Percentiles rank a stretch among this genome's conserved stretches.
phyloP scores from a whole-genome alignment of 768 basidiomycete genomes.

The Paxillus ammoniavirescens region DNA sequence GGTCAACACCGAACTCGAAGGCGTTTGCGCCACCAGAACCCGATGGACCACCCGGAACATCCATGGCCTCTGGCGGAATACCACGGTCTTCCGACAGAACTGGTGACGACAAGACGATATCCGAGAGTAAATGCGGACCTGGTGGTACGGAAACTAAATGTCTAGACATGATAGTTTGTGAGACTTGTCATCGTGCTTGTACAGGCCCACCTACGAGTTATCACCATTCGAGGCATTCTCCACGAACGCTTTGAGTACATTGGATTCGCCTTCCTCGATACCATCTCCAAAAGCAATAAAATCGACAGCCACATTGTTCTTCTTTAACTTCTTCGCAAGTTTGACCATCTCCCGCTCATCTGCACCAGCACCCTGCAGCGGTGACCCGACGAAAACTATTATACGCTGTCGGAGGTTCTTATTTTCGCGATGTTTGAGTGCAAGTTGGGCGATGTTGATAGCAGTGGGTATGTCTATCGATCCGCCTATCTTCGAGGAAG shows the following conservation, averaged over 20 bases:
- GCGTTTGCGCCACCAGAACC: slow-evolving; percentile 48
- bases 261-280: slow-evolving; percentile 67
- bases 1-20: slow-evolving; percentile 93
- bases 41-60: slow-evolving; percentile 45
- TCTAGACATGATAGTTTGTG: slow-evolving; percentile 36
- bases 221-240: slow-evolving; percentile 80
- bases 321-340: slow-evolving; percentile 96
- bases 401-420: slow-evolving; percentile 97
- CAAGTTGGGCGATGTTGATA: slow-evolving; percentile 91
- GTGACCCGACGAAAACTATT: slow-evolving; percentile 91
- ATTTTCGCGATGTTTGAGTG: slow-evolving; percentile 96
- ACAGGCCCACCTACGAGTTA: slow-evolving; percentile 66
- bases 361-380: slow-evolving; percentile 65
- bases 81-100: slow-evolving; percentile 81
- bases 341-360: slow-evolving; percentile 81
- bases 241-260: slow-evolving; percentile 75
- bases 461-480: slow-evolving; percentile 85
- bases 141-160: slow-evolving; percentile 81
- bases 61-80: slow-evolving; percentile 61
- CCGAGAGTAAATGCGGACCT: slow-evolving; percentile 79
- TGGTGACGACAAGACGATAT: slow-evolving; percentile 75
- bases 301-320: slow-evolving; percentile 98
- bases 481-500: slow-evolving; percentile 74
- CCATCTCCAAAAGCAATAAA: slow-evolving; percentile 89
- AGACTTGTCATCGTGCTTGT: not conserved